Evolutionary conservation across 768 basidiomycete genomes (phyloP), one percentile per base, ranked within the genome.

Genomic region (Suillus fuscotomentosus): DNA sequence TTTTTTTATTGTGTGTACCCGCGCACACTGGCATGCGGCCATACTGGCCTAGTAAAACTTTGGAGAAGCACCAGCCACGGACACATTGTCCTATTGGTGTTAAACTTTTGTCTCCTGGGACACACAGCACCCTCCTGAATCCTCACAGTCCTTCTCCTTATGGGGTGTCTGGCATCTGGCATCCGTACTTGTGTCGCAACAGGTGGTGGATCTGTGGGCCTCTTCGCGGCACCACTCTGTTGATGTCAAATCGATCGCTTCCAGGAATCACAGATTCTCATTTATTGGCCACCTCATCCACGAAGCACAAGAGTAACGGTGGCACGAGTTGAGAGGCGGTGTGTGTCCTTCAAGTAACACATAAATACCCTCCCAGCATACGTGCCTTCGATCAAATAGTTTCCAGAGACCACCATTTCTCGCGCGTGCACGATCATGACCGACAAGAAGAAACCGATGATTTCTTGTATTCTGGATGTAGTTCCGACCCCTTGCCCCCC

Each of bases 321-420:
- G 65, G 62, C 50, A 34, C 60, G 54, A 55, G 27, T 15, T 31
- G 47, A 31, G 34, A 22, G 34, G 53, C 20, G 11, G 51, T 31
- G 53, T 7, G 66, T n/a, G 45, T 60, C 36, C 27, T 31, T 59
- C 10, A 42, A 34, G n/a, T 39, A 53, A 20, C 43, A 53, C 69
- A 72, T 72, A 71, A 70, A 70, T 66, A 65, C 47, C 42, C 11
- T 5, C 54, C 55, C 42, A 20, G 15, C 14, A 56, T 60, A n/a
- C 41, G 42, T 60, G 5, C 17, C n/a, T 22, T 59, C 38, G 10
- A n/a, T 9, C 14, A 42, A 31, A 4, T 10, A 22, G 27, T 31
- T n/a, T 31, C 17, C n/a, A 31, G 13, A 54, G n/a, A 55, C 57
- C 57, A 10, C 38, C 38, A 41, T 42, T 60, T 31, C 17, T 39